Evolutionary conservation across 2,329 filamentous ascomycete genomes (phyloP).

Genomic region (Calonectria multiphialidica): DNA sequence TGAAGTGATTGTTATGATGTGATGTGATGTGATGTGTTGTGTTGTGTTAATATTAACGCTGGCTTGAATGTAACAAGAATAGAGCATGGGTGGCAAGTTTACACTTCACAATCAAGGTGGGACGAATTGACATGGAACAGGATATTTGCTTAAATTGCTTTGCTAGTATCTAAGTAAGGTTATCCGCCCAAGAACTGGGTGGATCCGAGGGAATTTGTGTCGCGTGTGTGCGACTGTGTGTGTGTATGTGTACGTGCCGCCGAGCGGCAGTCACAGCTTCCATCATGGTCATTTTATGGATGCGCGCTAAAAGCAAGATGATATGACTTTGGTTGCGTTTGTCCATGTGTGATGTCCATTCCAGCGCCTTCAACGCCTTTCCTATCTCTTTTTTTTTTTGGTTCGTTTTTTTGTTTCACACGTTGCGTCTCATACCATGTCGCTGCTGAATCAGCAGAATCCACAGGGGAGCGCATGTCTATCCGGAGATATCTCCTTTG

Average conservation of each 20-base stretch:
- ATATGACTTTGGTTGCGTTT: neutral
- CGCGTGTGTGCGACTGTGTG: neutral
- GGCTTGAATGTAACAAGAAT: too few relatives aligned
- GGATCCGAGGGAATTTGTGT: neutral
- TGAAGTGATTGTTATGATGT: neutral
- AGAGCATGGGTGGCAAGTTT: too few relatives aligned
- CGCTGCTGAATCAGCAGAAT: too few relatives aligned
- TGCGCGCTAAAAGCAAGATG: neutral
- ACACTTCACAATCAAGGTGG: neutral
- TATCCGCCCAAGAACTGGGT: neutral
- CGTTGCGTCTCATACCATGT: too few relatives aligned
- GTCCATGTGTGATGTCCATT: neutral
- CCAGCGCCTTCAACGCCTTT: too few relatives aligned
- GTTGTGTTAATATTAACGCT: too few relatives aligned
- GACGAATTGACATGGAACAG: neutral
- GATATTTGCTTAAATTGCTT: conserved; percentile 16
- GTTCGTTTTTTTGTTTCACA: too few relatives aligned
- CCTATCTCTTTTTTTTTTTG: too few relatives aligned
- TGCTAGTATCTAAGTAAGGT: conserved; percentile 16
- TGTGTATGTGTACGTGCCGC: neutral
- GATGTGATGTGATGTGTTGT: neutral
- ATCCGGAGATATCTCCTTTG: too few relatives aligned
- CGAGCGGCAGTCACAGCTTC: neutral
- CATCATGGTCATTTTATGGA: neutral
- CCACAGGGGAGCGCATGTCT: too few relatives aligned